These are phyloP conservation scores for Yamagishiella unicocca DNA, from an alignment of 139 green algal species.

Conservation along the genomic window DNA sequence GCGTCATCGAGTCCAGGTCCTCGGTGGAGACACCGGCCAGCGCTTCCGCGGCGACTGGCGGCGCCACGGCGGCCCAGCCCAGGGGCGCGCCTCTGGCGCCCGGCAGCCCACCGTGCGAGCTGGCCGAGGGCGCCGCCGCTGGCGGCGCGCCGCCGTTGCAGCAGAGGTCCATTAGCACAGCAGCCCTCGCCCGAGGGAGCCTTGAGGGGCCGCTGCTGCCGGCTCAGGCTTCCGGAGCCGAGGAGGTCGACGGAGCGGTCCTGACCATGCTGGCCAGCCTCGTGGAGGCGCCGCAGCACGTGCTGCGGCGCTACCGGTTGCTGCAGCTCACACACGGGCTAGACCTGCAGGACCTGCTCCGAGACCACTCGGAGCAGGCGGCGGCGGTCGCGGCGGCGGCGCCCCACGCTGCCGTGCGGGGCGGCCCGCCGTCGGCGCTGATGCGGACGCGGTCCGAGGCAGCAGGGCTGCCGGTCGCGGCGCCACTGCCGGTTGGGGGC, in stretches of 20 bases:
- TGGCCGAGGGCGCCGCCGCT: not conserved
- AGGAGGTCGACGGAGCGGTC: constrained; percentile 11
- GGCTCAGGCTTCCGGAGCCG: not conserved
- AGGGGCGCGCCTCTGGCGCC: no score
- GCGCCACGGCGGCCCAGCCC: no score
- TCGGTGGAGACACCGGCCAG: not conserved
- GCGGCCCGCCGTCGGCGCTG: no score
- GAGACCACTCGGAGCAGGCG: constrained; percentile 25
- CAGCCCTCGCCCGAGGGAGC: not conserved
- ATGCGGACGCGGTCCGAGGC: no score
- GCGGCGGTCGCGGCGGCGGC: not conserved
- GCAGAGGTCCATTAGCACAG: not conserved
- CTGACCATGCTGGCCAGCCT: constrained; percentile 20
- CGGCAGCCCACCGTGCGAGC: not conserved
- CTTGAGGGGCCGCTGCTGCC: not conserved
- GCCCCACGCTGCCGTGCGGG: not conserved
- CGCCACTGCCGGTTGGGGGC: no score
- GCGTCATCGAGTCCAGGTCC: not conserved
- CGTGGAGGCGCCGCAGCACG: constrained; percentile 27
- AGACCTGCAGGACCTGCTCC: constrained; percentile 37
- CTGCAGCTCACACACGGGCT: constrained; percentile 42
- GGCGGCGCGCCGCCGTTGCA: not conserved
- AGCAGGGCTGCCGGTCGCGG: no score
- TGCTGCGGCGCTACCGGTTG: constrained; percentile 35
- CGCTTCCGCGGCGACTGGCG: not conserved